phyloP scores from a whole-genome alignment of 192 early-diverging fungal species.

The Chytriomyces hyalinus region DNA sequence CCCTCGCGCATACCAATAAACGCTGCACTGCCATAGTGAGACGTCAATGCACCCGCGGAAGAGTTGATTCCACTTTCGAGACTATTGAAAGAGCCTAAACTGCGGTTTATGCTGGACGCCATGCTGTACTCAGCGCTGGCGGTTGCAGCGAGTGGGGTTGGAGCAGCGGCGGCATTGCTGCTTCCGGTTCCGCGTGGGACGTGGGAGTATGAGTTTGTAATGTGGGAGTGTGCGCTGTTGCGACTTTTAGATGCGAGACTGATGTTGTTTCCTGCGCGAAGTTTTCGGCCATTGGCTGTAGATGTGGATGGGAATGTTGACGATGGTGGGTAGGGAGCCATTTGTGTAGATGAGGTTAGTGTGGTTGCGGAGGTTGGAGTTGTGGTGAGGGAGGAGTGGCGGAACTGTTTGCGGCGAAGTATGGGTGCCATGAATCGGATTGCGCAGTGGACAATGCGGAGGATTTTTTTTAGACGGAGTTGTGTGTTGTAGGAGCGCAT shows the following conservation, averaged over 20 bases:
- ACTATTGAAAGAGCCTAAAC: not conserved
- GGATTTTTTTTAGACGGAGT: slow-evolving; percentile 37
- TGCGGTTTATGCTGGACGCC: not conserved
- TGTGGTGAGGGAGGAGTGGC: not conserved
- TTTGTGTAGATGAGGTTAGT: not conserved
- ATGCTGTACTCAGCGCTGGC: not conserved
- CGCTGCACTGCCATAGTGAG: not conserved
- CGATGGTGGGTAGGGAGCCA: not conserved
- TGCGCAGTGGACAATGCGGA: slow-evolving; percentile 33
- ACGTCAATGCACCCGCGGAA: not conserved
- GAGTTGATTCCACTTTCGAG: not conserved
- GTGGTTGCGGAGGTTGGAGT: not conserved
- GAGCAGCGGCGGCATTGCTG: not conserved
- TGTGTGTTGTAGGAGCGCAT: slow-evolving; percentile 55
- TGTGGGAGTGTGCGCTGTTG: not conserved
- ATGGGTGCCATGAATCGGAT: slow-evolving; percentile 38
- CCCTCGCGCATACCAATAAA: not conserved
- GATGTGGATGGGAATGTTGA: not conserved
- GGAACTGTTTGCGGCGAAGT: not conserved
- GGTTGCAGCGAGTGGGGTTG: not conserved
- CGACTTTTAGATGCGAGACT: not conserved
- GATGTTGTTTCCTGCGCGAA: not conserved
- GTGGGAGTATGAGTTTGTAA: not conserved
- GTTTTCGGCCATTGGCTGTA: not conserved
- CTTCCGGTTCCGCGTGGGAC: not conserved